These are phyloP conservation scores for Ogataea saltuana DNA, from an alignment of 805 yeast genomes.

Conservation along the genomic window DNA sequence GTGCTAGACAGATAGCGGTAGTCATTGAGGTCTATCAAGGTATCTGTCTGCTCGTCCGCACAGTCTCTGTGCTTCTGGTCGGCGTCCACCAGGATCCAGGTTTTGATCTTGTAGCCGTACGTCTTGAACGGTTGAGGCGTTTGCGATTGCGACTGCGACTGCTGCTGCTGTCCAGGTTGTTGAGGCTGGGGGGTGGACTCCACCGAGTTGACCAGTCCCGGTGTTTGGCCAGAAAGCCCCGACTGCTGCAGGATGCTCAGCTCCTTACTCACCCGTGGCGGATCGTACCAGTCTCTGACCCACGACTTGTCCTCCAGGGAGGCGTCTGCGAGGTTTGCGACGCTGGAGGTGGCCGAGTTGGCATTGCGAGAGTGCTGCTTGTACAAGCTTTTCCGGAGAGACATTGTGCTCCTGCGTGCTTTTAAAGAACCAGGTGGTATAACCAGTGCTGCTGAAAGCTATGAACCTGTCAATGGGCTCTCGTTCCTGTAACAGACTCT, in stretches of 20 bases:
- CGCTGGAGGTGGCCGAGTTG: constrained; percentile 24
- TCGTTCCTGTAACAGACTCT: no score
- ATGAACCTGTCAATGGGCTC: no score
- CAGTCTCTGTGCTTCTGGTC: constrained; percentile 22
- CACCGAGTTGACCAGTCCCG: constrained; percentile 24
- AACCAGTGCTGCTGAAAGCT: no score
- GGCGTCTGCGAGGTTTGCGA: constrained; percentile 19
- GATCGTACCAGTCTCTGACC: constrained; percentile 37
- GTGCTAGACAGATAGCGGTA: constrained; percentile 31
- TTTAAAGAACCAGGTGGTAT: background rate
- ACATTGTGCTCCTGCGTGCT: constrained; percentile 23
- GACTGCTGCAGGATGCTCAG: constrained; percentile 12
- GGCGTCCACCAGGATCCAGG: constrained; percentile 33
- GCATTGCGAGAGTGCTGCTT: constrained; percentile 34
- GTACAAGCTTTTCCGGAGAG: constrained; percentile 37
- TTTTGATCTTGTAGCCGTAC: constrained; percentile 35
- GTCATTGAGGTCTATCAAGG: constrained; percentile 39
- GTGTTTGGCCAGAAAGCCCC: constrained; percentile 16
- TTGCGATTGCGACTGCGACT: constrained; percentile 25
- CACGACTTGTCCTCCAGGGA: constrained; percentile 30
- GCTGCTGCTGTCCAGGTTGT: constrained; percentile 12
- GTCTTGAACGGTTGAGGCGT: constrained; percentile 32
- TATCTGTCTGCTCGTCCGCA: constrained; percentile 35
- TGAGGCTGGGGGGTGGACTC: constrained; percentile 31
- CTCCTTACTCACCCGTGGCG: constrained; percentile 28